Conservation (phyloP, 306 rosid genomes). For the Prunus fruticosa region DNA sequence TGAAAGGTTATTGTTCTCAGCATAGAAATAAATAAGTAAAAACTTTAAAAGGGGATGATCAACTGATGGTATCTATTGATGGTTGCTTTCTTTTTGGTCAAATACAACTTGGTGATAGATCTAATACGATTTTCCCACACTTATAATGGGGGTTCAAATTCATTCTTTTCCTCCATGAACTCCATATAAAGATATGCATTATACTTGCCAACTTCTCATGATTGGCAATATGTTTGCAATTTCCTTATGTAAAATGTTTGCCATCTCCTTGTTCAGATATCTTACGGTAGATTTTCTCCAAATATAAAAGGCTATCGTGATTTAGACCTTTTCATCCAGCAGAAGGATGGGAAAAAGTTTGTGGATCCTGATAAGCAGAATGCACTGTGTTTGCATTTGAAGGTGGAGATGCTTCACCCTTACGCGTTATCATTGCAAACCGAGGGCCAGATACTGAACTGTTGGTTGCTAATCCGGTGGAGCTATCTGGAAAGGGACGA, state of each 20-base stretch:
- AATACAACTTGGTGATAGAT: background rate
- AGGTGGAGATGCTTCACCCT: conserved; percentile 74
- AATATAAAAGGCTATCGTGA: conserved; percentile 49
- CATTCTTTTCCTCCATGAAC: no score
- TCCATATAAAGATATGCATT: background rate
- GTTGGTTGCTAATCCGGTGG: conserved; percentile 79
- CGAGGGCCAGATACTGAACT: conserved; percentile 81
- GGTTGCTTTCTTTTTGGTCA: background rate
- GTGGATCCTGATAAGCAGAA: conserved; percentile 56
- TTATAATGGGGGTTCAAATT: background rate
- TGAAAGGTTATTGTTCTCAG: background rate
- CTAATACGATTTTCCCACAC: background rate
- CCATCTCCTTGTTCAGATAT: conserved; percentile 39
- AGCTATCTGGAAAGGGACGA: conserved; percentile 79
- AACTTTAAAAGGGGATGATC: no score
- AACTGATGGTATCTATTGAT: background rate
- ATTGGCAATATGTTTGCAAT: background rate
- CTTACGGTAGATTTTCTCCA: conserved; percentile 59
- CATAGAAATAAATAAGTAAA: background rate
- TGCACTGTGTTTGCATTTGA: conserved; percentile 49
- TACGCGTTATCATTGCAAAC: conserved; percentile 60
- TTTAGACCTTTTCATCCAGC: conserved; percentile 71
- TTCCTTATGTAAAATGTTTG: conserved; percentile 11
- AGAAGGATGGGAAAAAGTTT: conserved; percentile 62
- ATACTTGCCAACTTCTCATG: background rate